phyloP scores from a whole-genome alignment of 257 asterid species.

The Nicotiana attenuata region DNA sequence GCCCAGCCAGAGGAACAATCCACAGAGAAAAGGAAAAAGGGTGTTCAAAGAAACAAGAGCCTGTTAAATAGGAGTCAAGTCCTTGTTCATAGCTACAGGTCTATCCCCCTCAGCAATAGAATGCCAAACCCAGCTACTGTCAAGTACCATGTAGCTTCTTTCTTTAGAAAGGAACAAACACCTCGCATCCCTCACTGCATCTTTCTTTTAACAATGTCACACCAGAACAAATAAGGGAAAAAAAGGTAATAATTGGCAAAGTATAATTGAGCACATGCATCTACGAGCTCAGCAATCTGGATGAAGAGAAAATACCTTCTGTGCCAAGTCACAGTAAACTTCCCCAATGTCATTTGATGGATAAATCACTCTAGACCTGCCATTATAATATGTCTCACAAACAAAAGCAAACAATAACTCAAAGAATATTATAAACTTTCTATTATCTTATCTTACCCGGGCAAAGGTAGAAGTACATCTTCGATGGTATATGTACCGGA shows the following conservation, averaged over 20 bases:
- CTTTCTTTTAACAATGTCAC: not conserved
- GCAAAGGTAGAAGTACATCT: slow-evolving; percentile 89
- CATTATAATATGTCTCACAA: slow-evolving; percentile 15
- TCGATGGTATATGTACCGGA: slow-evolving; percentile 60
- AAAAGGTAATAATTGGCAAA: not conserved
- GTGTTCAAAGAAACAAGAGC: not conserved
- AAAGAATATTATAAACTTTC: slow-evolving; percentile 4
- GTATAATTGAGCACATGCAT: not conserved
- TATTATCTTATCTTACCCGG: slow-evolving; percentile 56
- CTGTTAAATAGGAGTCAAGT: not conserved
- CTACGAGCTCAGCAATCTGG: not conserved
- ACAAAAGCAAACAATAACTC: slow-evolving; percentile 2
- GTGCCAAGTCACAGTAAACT: slow-evolving; percentile 62
- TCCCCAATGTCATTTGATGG: slow-evolving; percentile 72
- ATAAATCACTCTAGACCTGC: slow-evolving; percentile 82
- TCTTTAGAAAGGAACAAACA: not conserved
- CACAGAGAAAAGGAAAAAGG: not conserved
- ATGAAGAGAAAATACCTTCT: slow-evolving; percentile 49
- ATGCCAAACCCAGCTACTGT: not conserved
- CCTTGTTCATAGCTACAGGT: not conserved
- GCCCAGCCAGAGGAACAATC: not conserved
- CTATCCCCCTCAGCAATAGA: not conserved
- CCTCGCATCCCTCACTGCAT: not conserved
- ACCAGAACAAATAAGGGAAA: not conserved
- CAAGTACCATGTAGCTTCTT: not conserved